Base-by-base conservation (phyloP, 306 rosid genomes). In the Castanea mollissima region DNA sequence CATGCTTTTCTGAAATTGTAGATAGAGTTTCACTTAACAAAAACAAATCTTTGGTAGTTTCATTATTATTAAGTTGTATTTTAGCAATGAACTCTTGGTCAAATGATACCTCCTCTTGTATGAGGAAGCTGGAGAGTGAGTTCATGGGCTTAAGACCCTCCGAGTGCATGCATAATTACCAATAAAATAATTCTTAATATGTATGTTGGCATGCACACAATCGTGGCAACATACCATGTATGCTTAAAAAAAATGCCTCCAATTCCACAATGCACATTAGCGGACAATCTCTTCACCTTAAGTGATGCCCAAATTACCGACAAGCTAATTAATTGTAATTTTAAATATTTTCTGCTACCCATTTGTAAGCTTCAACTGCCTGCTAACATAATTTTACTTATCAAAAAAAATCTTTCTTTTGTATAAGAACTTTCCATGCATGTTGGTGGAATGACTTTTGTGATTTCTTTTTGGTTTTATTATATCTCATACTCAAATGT, bases 401-500 rank as follows among this genome's bases (percentile, higher is more conserved):
- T 3, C 0, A 41, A 8, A 41, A 41, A 41, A 41, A 41, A 41
- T 49, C 54, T 12, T 49, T 49, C 16, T 49, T 49, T 49, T 49
- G 16, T 10, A 49, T 49, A 3, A 49, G 54, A 49, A 11, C 16
- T 9, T 46, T 10, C 14, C 5, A 1, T 21, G 31, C 11, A 62
- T 34, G 57, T 76, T 74, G 70, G 79, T 55, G 71, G 73, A 81
- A 70, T 70, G 23, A 18, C 41, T 44, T 75, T 25, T 77, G 27
- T 79, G 63, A 19, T 52, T 21, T 3, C 74, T 29, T 59, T 59
- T 67, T 51, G 72, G 56, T 14, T 44, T 38, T 25, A 25, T 74
- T 75, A 34, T 32, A 68, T 78, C 83, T 87, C 74, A 87, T 70
- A 12, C 49, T 57, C 77, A 72, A 49, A 55, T 16, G 7, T 67